These are phyloP conservation scores for Termitomyces heimii DNA, from an alignment of 768 basidiomycete genomes.

Conservation along the genomic window DNA sequence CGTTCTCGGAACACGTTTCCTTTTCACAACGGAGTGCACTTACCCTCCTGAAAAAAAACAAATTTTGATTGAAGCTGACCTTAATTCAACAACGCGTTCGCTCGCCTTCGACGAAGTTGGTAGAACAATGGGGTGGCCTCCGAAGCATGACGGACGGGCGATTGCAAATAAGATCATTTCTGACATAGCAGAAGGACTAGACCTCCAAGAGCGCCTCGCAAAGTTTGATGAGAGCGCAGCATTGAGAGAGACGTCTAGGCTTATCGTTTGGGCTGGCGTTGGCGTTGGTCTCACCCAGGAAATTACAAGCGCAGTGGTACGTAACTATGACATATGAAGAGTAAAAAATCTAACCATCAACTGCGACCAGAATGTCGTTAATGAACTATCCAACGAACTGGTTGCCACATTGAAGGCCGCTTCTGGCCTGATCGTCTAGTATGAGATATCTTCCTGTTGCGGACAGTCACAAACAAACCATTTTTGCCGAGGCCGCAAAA, in stretches of 20 bases:
- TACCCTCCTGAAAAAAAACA: constrained; percentile 33
- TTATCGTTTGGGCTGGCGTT: constrained; percentile 38
- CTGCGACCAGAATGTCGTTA: not conserved
- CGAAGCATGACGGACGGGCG: constrained; percentile 1
- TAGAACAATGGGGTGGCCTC: constrained; percentile 5
- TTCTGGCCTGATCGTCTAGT: not conserved
- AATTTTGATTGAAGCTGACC: constrained; percentile 26
- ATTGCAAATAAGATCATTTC: not conserved
- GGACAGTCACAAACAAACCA: no score
- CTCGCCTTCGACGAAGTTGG: constrained; percentile 30
- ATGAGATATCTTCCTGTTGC: no score
- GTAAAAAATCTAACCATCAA: not conserved
- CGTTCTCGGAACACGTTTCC: constrained; percentile 43
- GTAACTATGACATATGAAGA: not conserved
- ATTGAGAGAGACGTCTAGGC: constrained; percentile 22
- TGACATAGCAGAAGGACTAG: constrained; percentile 18
- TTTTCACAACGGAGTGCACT: constrained; percentile 36
- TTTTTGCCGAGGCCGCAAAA: no score
- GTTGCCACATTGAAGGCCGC: not conserved
- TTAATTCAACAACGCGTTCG: constrained; percentile 29
- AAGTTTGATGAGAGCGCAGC: constrained; percentile 22
- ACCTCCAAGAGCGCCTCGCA: constrained; percentile 19
- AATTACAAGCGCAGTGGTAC: constrained; percentile 3
- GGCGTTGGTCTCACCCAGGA: constrained; percentile 26
- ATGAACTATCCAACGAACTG: not conserved